Percentiles rank a stretch among this genome's conserved stretches.
phyloP scores from a whole-genome alignment of 257 asterid genomes.

The Rauvolfia tetraphylla region DNA sequence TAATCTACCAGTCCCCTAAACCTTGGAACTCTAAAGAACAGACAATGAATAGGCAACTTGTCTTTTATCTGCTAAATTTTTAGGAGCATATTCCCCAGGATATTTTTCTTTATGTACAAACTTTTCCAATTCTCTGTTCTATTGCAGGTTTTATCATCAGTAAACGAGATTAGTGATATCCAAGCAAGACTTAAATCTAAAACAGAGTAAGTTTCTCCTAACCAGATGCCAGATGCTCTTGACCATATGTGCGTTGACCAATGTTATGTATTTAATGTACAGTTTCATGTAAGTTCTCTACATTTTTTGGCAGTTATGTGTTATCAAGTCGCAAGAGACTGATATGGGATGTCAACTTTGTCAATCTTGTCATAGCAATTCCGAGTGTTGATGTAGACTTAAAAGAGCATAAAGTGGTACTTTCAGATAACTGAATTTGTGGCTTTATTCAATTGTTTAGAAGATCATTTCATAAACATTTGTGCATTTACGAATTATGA shows the following conservation, averaged over 20 bases:
- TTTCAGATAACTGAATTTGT: constrained; percentile 2
- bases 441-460: background rate
- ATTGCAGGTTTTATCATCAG: constrained; percentile 66
- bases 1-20: background rate
- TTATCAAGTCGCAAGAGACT: constrained; percentile 65
- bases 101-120: background rate
- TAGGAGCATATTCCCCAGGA: background rate
- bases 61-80: constrained; percentile 3
- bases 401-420: constrained; percentile 51
- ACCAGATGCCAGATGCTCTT: background rate
- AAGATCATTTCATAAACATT: background rate
- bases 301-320: constrained; percentile 53
- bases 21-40: background rate
- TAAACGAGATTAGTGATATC: constrained; percentile 58
- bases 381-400: constrained; percentile 45
- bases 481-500: background rate
- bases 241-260: background rate
- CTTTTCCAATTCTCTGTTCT: constrained; percentile 12
- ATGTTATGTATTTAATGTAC: background rate
- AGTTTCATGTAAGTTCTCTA: background rate
- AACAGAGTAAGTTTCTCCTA: constrained; percentile 59
- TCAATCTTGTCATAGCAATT: constrained; percentile 37
- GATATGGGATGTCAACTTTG: constrained; percentile 60
- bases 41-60: background rate
- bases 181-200: constrained; percentile 66